Evolutionary conservation across 495 filamentous ascomycete species (phyloP), one percentile per base, ranked within the genome.

Genomic region (Lichina pygmaea): DNA sequence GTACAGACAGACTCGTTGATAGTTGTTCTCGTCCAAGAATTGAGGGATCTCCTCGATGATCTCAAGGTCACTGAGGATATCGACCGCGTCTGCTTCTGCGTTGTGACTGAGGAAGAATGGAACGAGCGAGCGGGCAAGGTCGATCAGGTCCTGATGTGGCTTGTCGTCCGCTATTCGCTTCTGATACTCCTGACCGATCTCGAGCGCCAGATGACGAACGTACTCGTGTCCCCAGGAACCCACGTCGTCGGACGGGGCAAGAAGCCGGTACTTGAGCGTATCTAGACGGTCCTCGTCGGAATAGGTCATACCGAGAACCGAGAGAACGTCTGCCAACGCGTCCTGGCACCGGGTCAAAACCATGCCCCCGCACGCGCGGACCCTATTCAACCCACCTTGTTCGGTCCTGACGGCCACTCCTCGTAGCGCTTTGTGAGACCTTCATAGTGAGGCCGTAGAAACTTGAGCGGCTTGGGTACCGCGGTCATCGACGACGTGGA

Each of bases 201-300:
- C 89, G 46, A 99, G 65, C 11, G 89, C 86, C 51, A 99, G 66
- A 63, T 99, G 89, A 46, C 89, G 72, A 50, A 93, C 80, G 57
- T 99, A 99, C 70, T 99, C 89, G 60, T 99, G 89, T 45, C 89
- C 89, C 89, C 89, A 99, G 9, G 86, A 91, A 38, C 78, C 83
- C 55, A 94, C 80, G 58, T 99, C 89, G 53, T 82, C 68, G 11
- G 84, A 83, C 40, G 86, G 86, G 30, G 86, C 75, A 33, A 93
- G 70, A 13, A 99, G 69, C 51, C 89, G 75, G 62, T 86, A 99
- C 61, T 91, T 95, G 49, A 99, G 70, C 34, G 86, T 91, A 59
- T 95, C 91, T 53, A 89, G 70, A 56, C 86, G 78, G 55, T 91
- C 79, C 60, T 95, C 91, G 52, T 95, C 89, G 44, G 86, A 89